These are phyloP conservation scores for Suhomyces emberorum DNA, from an alignment of 805 yeast genomes.

Conservation along the genomic window DNA sequence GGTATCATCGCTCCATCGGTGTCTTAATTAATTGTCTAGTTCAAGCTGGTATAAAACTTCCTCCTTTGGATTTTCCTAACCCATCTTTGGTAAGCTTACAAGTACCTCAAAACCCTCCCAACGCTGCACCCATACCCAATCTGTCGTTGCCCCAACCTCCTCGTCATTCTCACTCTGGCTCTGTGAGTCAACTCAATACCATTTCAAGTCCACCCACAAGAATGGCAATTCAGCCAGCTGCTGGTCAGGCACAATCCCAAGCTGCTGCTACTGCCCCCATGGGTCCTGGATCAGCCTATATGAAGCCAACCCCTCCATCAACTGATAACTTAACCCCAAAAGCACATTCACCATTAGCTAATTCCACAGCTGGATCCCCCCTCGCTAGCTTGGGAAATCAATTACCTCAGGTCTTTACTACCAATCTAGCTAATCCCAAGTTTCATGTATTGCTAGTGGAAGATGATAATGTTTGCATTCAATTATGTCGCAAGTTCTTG, in stretches of 20 bases:
- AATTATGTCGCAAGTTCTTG: constrained; percentile 76
- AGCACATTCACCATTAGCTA: constrained; percentile 13
- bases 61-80: constrained; percentile 56
- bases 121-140: neutral
- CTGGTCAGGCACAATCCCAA: constrained; percentile 2
- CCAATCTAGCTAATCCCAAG: constrained; percentile 36
- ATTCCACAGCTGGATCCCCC: constrained; percentile 13
- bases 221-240: constrained; percentile 3
- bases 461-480: constrained; percentile 80
- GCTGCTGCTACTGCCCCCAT: neutral
- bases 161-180: neutral
- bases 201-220: constrained; percentile 6
- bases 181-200: constrained; percentile 2
- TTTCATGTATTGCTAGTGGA: constrained; percentile 76
- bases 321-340: constrained; percentile 13
- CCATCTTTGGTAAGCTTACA: constrained; percentile 23
- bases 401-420: constrained; percentile 8
- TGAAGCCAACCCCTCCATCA: constrained; percentile 9
- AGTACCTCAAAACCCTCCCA: constrained; percentile 11
- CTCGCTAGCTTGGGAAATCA: constrained; percentile 3
- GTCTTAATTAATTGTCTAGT: constrained; percentile 47
- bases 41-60: constrained; percentile 65
- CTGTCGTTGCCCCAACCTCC: constrained; percentile 1
- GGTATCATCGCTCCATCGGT: constrained; percentile 51
- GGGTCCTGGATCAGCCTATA: constrained; percentile 1